Evolutionary conservation across 495 filamentous ascomycete species (phyloP).

Genomic region (Diplogelasinospora grovesii): DNA sequence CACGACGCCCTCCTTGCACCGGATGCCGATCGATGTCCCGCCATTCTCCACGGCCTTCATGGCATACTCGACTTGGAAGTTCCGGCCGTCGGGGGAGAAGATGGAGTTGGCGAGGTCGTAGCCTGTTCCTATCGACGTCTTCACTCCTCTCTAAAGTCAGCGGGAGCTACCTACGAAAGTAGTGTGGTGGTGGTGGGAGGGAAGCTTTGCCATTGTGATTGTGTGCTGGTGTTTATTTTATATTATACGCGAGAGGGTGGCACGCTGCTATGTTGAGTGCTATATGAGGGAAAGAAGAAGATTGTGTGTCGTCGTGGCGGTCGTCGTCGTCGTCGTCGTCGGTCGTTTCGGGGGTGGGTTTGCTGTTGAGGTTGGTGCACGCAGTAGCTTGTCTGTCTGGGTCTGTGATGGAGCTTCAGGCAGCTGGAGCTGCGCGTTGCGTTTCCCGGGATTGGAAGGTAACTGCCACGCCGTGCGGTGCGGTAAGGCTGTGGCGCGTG

Average conservation of each 20-base stretch:
- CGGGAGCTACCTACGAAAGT: constrained; percentile 6
- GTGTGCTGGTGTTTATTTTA: too few relatives aligned
- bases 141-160: constrained; percentile 29
- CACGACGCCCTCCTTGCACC: constrained; percentile 95
- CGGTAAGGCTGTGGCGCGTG: constrained; percentile 13
- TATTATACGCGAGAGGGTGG: too few relatives aligned
- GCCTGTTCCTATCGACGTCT: constrained; percentile 99
- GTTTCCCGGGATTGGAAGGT: constrained; percentile 9
- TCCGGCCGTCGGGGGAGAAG: constrained; percentile 96
- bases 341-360: too few relatives aligned
- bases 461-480: too few relatives aligned
- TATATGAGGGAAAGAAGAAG: too few relatives aligned
- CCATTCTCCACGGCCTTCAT: constrained; percentile 98
- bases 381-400: constrained; percentile 17
- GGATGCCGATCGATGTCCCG: constrained; percentile 90
- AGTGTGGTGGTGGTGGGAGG: not conserved
- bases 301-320: too few relatives aligned
- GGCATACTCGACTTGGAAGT: constrained; percentile 99
- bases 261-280: too few relatives aligned
- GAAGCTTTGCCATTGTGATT: not conserved
- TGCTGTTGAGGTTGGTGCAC: constrained; percentile 5
- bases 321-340: too few relatives aligned
- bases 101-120: constrained; percentile 99
- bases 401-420: constrained; percentile 29
- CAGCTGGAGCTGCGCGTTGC: constrained; percentile 42